Base-by-base conservation (phyloP, 2,329 filamentous ascomycete genomes). In the Fusarium sp. region DNA sequence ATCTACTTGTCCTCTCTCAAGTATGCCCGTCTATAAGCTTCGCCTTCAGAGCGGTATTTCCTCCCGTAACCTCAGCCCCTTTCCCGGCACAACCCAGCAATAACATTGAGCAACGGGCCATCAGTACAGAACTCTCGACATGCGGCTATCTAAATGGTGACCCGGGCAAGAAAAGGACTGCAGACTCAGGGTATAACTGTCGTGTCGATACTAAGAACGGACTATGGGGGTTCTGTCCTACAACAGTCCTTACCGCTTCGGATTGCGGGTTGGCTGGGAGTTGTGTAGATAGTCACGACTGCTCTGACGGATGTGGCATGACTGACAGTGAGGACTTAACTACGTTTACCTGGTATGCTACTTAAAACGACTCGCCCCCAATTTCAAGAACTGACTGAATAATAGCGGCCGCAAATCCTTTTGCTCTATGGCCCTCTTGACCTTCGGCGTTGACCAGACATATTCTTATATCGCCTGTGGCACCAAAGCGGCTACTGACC, bases 181-280 rank as follows among this genome's bases (percentile, higher is more conserved):
- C 80, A 1, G 67, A 76, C 7, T 35, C 63, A 0, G 80, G 78
- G 0, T 81, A 69, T 40, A 74, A 79, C 65, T 81, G 78, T 54
- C 77, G 77, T 8, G 71, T 81, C 4, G 78, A 81, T 44, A 72
- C 74, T 1, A 37, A 56, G 6, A 71, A 77, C 19, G 76, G 72
- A 0, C 67, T 82, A 6, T 82, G 79, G 79, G 80, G 79, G 0
- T 79, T 81, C 70, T 82, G 79, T 47, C 77, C 78, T 1, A 77
- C 75, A 0, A 78, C 74, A 0, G 77, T 81, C 5, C 62, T 77
- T 4, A 47, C 68, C 1, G 79, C 78, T 4, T 74, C 70, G 1
- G 79, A 82, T 55, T 83, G 80, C 35, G 78, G 79, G 1, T 52
- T 82, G 14, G 78, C 76, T 0, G 79, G 75, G 3, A 73, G 68